Conservation (phyloP, 306 rosid species). For the Phaseolus lunatus region DNA sequence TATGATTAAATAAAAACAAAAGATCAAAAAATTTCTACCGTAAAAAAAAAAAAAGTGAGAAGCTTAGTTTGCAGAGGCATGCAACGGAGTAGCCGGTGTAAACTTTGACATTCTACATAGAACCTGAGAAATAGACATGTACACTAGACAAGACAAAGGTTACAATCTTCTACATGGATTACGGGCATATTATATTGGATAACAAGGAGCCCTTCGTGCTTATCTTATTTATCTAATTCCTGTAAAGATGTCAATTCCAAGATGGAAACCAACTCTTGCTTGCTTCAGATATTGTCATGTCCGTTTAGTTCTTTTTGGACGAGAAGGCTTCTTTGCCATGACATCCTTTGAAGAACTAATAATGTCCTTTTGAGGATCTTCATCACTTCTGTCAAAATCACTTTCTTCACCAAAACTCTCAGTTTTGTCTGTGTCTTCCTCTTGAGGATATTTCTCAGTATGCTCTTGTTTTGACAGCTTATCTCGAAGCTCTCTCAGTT, state of each 20-base stretch:
- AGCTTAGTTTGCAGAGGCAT: background rate
- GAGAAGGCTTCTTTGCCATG: conserved; percentile 46
- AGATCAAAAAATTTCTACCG: too few species aligned
- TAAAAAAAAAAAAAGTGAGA: too few species aligned
- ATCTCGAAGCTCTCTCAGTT: conserved; percentile 78
- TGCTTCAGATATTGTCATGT: conserved; percentile 39
- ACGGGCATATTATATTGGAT: conserved; percentile 1
- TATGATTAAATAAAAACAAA: too few species aligned
- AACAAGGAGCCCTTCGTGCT: background rate
- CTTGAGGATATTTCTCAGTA: conserved; percentile 62
- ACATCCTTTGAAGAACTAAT: conserved; percentile 56
- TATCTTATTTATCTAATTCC: conserved; percentile 14
- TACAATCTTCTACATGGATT: conserved; percentile 28
- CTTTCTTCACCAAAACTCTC: conserved; percentile 71
- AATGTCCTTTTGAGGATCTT: conserved; percentile 46
- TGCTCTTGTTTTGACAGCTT: conserved; percentile 54
- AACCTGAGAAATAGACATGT: background rate
- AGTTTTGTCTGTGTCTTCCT: conserved; percentile 78
- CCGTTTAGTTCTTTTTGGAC: conserved; percentile 51
- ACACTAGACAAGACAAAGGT: background rate
- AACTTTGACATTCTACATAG: background rate
- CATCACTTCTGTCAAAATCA: conserved; percentile 51
- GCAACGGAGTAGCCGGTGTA: background rate
- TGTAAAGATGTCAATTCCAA: conserved; percentile 3
- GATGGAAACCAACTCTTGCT: conserved; percentile 24